phyloP scores from a whole-genome alignment of 805 yeast genomes.

The Pichia nanzhaoensis region DNA sequence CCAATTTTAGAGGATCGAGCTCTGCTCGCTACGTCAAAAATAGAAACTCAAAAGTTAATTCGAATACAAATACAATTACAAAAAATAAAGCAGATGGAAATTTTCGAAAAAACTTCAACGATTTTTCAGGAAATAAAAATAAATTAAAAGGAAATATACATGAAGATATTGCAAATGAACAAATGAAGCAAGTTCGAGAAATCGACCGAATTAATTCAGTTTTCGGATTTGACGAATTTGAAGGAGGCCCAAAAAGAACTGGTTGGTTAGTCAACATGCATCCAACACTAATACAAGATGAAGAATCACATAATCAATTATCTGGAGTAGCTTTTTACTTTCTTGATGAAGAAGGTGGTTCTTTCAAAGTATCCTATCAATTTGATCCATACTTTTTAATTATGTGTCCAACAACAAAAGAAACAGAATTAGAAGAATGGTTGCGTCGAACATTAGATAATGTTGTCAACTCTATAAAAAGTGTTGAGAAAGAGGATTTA shows the following conservation, averaged over 20 bases:
- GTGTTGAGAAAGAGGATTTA: constrained; percentile 72
- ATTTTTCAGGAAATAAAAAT: constrained; percentile 13
- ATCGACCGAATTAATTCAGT: constrained; percentile 65
- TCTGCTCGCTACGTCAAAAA: constrained; percentile 27
- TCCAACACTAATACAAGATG: constrained; percentile 62
- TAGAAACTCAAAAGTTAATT: not conserved
- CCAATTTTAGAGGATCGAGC: constrained; percentile 18
- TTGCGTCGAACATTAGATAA: constrained; percentile 61
- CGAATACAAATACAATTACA: not conserved
- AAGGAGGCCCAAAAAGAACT: constrained; percentile 58
- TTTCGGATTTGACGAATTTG: constrained; percentile 85
- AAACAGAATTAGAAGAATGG: constrained; percentile 80
- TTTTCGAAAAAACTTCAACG: constrained; percentile 15
- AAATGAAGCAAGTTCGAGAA: constrained; percentile 47
- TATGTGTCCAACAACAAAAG: constrained; percentile 52
- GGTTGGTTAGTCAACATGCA: constrained; percentile 98
- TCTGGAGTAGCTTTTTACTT: constrained; percentile 94
- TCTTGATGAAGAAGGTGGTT: constrained; percentile 93
- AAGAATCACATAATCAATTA: constrained; percentile 54
- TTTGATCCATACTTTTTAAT: constrained; percentile 85
- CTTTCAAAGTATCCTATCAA: constrained; percentile 77
- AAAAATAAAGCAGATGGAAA: not conserved
- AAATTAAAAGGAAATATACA: not conserved
- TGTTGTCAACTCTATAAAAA: constrained; percentile 46
- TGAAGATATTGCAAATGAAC: constrained; percentile 24